These are phyloP conservation scores for Heterobasidion occidentale DNA, from an alignment of 1,284 basidiomycete species.

Conservation along the genomic window DNA sequence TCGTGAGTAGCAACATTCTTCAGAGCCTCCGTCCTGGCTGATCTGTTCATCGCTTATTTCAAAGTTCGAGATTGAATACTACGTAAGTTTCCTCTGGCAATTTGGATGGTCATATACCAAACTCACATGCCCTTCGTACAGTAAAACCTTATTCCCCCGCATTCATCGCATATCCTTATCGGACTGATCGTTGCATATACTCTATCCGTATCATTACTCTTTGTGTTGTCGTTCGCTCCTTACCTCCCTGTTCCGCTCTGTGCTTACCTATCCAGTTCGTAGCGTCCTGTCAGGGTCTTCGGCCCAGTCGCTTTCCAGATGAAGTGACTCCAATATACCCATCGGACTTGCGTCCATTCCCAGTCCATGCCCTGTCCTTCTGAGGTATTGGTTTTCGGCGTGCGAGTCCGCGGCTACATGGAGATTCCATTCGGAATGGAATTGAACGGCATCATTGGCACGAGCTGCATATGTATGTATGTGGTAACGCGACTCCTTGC, in stretches of 20 bases:
- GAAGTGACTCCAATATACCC: background rate
- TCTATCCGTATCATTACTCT: slow-evolving; percentile 6
- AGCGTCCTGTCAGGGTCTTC: background rate
- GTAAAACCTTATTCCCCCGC: background rate
- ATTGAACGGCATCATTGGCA: no score
- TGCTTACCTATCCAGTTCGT: background rate
- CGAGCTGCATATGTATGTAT: no score
- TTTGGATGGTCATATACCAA: background rate
- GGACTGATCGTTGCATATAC: background rate
- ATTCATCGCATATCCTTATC: background rate
- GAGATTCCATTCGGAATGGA: no score
- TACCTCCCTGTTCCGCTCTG: background rate
- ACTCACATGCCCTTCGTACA: no score
- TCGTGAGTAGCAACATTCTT: slow-evolving; percentile 45
- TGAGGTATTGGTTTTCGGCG: no score
- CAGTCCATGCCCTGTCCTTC: no score
- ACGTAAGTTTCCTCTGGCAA: slow-evolving; percentile 30
- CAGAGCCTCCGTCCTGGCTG: background rate
- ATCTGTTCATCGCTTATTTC: background rate
- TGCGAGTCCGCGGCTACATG: no score
- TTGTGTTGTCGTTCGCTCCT: background rate
- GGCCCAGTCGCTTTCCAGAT: background rate
- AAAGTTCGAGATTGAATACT: slow-evolving; percentile 77
- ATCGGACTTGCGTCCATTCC: background rate
- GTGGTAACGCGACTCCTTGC: no score